phyloP scores from a whole-genome alignment of 495 filamentous ascomycete genomes.

The Terfezia claveryi region DNA sequence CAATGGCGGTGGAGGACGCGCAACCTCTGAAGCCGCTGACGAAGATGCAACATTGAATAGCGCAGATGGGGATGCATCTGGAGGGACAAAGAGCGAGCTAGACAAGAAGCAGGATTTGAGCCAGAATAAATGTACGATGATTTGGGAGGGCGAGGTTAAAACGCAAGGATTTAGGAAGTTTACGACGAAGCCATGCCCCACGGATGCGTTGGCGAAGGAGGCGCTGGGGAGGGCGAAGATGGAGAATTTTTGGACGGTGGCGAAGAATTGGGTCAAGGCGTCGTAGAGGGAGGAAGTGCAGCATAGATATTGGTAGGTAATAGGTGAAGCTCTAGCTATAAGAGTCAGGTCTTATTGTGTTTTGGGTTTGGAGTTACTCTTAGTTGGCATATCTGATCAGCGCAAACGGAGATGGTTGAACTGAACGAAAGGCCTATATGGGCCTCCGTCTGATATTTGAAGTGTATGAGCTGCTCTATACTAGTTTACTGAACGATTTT shows the following conservation, averaged over 20 bases:
- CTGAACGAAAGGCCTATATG: too few species aligned
- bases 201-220: slow-evolving; percentile 68
- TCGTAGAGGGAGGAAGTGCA: not conserved
- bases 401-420: too few species aligned
- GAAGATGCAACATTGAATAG: slow-evolving; percentile 35
- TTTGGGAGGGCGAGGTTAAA: slow-evolving; percentile 77
- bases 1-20: slow-evolving; percentile 30
- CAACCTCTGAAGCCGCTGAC: slow-evolving; percentile 29
- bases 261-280: slow-evolving; percentile 34
- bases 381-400: too few species aligned
- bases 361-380: too few species aligned
- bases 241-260: slow-evolving; percentile 91
- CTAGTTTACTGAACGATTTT: too few species aligned
- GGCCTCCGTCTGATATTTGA: too few species aligned
- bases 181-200: slow-evolving; percentile 67
- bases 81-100: slow-evolving; percentile 34
- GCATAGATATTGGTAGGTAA: too few species aligned
- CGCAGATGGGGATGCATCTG: slow-evolving; percentile 7
- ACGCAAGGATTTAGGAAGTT: slow-evolving; percentile 61
- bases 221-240: slow-evolving; percentile 57
- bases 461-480: too few species aligned
- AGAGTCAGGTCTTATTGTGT: too few species aligned
- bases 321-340: too few species aligned
- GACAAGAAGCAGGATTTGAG: slow-evolving; percentile 43
- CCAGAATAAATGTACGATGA: slow-evolving; percentile 51